These are phyloP conservation scores for Bipolaris zeicola DNA, from an alignment of 2,329 filamentous ascomycete species.

Conservation along the genomic window DNA sequence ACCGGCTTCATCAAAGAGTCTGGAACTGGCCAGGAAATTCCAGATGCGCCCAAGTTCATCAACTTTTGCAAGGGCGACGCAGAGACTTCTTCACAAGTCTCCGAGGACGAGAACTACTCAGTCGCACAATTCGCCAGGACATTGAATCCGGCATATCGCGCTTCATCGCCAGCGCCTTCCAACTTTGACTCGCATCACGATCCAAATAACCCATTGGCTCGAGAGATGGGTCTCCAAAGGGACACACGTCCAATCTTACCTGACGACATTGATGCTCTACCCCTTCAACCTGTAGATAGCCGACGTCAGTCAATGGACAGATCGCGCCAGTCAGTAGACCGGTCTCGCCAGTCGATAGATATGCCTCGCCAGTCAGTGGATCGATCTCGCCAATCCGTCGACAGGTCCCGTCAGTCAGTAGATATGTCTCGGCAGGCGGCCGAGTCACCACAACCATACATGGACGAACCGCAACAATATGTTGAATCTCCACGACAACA, in stretches of 20 bases:
- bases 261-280: conserved; percentile 30
- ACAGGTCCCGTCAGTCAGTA: conserved; percentile 4
- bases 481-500: conserved; percentile 5
- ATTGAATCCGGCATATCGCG: conserved; percentile 93
- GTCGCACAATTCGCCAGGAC: conserved; percentile 94
- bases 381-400: conserved; percentile 4
- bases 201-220: conserved; percentile 73
- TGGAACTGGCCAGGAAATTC: conserved; percentile 96
- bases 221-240: conserved; percentile 65
- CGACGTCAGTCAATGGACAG: conserved; percentile 21
- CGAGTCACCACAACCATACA: conserved; percentile 1
- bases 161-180: conserved; percentile 94
- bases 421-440: conserved; percentile 4
- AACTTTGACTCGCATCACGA: conserved; percentile 92
- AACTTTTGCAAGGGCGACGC: conserved; percentile 94
- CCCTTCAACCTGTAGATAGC: conserved; percentile 20
- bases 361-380: conserved; percentile 2
- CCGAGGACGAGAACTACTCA: conserved; percentile 87
- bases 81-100: conserved; percentile 80
- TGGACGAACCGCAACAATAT: conserved; percentile 3
- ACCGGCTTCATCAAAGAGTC: conserved; percentile 81
- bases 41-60: conserved; percentile 96
- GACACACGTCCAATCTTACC: conserved; percentile 38
- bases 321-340: conserved; percentile 5
- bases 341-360: conserved; percentile 23